Percentiles rank a stretch among this genome's conserved stretches.
phyloP scores from a whole-genome alignment of 768 basidiomycete species.

The Rhizopogon rudus region DNA sequence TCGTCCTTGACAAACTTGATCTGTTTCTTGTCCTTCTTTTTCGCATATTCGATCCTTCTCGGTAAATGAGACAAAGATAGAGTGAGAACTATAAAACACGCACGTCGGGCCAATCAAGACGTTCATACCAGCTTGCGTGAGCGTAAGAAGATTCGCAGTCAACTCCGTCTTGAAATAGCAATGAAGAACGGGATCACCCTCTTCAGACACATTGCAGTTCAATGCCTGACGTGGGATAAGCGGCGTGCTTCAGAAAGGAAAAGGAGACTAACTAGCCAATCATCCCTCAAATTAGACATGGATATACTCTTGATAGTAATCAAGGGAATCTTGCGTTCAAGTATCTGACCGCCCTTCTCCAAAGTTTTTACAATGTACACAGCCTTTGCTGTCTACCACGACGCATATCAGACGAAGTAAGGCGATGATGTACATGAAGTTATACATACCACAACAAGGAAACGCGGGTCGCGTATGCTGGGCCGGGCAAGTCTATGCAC shows the following conservation, averaged over 20 bases:
- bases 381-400: slow-evolving; percentile 51
- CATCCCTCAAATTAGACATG: slow-evolving; percentile 87
- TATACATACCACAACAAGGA: slow-evolving; percentile 74
- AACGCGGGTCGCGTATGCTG: slow-evolving; percentile 89
- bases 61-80: slow-evolving; percentile 9
- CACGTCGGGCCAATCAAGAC: slow-evolving; percentile 76
- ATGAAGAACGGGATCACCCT: slow-evolving; percentile 90
- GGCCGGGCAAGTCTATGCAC: slow-evolving; percentile 84
- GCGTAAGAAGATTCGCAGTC: slow-evolving; percentile 70
- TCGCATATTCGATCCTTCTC: slow-evolving; percentile 76
- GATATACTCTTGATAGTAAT: slow-evolving; percentile 83
- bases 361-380: slow-evolving; percentile 69
- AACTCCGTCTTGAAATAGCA: slow-evolving; percentile 97
- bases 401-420: neutral
- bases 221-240: slow-evolving; percentile 50
- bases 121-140: slow-evolving; percentile 73
- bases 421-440: neutral
- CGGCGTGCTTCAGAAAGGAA: neutral
- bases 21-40: slow-evolving; percentile 95
- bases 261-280: slow-evolving; percentile 76
- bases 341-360: slow-evolving; percentile 53
- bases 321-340: slow-evolving; percentile 88
- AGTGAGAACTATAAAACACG: slow-evolving; percentile 24
- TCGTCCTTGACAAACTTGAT: slow-evolving; percentile 93
- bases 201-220: slow-evolving; percentile 77